phyloP scores from a whole-genome alignment of 139 green algal species.

The Micromonas commoda region DNA sequence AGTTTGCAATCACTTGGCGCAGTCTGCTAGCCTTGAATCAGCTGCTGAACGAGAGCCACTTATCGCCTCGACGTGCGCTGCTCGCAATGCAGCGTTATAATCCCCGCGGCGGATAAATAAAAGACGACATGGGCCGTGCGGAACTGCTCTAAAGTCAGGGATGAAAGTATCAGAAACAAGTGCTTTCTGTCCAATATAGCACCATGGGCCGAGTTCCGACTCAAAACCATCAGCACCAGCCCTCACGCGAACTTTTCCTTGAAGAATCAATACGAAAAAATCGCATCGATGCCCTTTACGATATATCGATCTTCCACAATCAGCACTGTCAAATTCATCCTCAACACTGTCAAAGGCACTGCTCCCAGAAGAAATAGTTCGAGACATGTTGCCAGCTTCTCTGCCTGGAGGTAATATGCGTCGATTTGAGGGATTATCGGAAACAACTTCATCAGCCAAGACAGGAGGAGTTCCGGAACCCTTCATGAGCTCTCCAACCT shows the following conservation, averaged over 20 bases:
- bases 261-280: conserved; percentile 44
- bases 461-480: no score
- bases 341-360: no score
- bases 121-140: background rate
- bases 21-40: no score
- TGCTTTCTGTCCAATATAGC: conserved; percentile 36
- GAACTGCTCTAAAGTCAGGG: conserved; percentile 19
- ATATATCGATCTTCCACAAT: background rate
- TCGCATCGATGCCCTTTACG: conserved; percentile 1
- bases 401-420: no score
- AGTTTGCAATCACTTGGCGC: no score
- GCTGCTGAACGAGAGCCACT: background rate
- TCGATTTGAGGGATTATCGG: no score
- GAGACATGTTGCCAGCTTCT: no score
- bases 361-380: no score
- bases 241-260: conserved; percentile 40
- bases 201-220: conserved; percentile 50
- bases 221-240: conserved; percentile 49
- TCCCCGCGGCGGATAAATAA: background rate
- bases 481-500: conserved; percentile 1
- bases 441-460: conserved; percentile 6
- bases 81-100: background rate
- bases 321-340: background rate
- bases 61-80: background rate
- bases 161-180: conserved; percentile 27